Evolutionary conservation across 495 filamentous ascomycete species (phyloP).

Genomic region (Hypoxylon intermedium): DNA sequence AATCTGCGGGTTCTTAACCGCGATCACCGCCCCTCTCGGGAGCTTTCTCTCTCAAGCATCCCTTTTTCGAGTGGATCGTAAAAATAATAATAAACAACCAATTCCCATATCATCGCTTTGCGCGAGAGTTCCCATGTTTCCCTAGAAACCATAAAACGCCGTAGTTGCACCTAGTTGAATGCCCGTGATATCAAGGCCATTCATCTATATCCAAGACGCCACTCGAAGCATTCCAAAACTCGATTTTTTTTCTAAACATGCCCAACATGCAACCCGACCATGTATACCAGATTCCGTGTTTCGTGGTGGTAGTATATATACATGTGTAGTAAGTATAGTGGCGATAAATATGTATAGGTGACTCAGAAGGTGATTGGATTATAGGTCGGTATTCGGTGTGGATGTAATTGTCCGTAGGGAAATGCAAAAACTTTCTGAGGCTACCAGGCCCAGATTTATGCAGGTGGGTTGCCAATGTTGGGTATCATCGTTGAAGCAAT

Average conservation of each 20-base stretch:
- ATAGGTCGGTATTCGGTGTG: constrained; percentile 11
- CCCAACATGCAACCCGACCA: constrained; percentile 35
- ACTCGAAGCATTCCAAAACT: constrained; percentile 13
- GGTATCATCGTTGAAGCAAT: constrained; percentile 27
- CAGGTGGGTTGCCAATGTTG: constrained; percentile 31
- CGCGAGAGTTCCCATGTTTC: neutral
- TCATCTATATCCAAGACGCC: constrained; percentile 28
- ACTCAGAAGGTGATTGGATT: constrained; percentile 21
- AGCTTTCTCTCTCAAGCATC: neutral
- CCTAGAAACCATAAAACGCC: constrained; percentile 25
- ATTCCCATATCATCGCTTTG: too few species aligned
- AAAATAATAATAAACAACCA: too few species aligned
- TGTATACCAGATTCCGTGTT: constrained; percentile 27
- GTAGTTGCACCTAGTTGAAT: constrained; percentile 11
- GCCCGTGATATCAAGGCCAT: constrained; percentile 11
- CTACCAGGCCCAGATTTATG: constrained; percentile 29
- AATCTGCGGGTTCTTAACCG: constrained; percentile 7
- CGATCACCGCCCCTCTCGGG: constrained; percentile 11
- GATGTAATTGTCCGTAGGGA: constrained; percentile 2
- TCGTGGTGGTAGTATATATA: constrained; percentile 30
- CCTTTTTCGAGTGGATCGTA: constrained; percentile 16
- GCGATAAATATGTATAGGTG: constrained; percentile 11
- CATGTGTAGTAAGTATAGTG: constrained; percentile 14
- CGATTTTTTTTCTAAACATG: constrained; percentile 23
- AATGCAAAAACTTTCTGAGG: constrained; percentile 18